Evolutionary conservation across 495 filamentous ascomycete species (phyloP).

Genomic region (Mycothermus thermophilus): DNA sequence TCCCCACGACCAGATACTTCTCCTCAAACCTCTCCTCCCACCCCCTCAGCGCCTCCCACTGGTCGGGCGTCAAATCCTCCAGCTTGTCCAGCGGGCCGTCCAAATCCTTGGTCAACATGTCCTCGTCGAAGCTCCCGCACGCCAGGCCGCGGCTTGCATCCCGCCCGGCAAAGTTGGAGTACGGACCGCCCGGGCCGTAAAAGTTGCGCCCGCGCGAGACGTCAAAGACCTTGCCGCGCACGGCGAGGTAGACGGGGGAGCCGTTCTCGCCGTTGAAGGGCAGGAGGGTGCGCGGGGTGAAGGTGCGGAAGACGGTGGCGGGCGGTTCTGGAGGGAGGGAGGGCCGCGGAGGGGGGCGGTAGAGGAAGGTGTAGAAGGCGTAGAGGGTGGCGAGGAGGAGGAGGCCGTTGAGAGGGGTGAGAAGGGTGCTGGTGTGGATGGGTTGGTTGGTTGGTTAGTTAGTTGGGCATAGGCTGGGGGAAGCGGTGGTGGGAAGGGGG

Average conservation of each 20-base stretch:
- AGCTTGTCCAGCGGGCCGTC: constrained; percentile 75
- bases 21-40: constrained; percentile 90
- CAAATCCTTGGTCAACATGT: constrained; percentile 90
- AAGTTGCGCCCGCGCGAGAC: constrained; percentile 75
- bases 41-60: constrained; percentile 67
- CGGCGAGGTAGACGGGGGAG: constrained; percentile 68
- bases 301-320: constrained; percentile 74
- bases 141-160: constrained; percentile 87
- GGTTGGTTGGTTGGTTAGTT: constrained; percentile 10
- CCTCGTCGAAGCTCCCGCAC: constrained; percentile 84
- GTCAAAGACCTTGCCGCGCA: constrained; percentile 77
- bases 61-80: constrained; percentile 55
- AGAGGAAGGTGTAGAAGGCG: constrained; percentile 49
- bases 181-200: constrained; percentile 86
- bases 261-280: constrained; percentile 74
- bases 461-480: constrained; percentile 2
- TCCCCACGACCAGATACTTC: constrained; percentile 93
- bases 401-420: constrained; percentile 67
- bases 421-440: constrained; percentile 39
- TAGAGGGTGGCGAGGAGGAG: constrained; percentile 56
- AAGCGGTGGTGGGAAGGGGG: constrained; percentile 8
- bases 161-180: constrained; percentile 87
- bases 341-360: constrained; percentile 41
- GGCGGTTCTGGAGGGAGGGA: constrained; percentile 51
- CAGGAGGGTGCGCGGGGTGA: constrained; percentile 71